Evolutionary conservation across 768 basidiomycete genomes (phyloP).

Genomic region (Mycena leptocephala): DNA sequence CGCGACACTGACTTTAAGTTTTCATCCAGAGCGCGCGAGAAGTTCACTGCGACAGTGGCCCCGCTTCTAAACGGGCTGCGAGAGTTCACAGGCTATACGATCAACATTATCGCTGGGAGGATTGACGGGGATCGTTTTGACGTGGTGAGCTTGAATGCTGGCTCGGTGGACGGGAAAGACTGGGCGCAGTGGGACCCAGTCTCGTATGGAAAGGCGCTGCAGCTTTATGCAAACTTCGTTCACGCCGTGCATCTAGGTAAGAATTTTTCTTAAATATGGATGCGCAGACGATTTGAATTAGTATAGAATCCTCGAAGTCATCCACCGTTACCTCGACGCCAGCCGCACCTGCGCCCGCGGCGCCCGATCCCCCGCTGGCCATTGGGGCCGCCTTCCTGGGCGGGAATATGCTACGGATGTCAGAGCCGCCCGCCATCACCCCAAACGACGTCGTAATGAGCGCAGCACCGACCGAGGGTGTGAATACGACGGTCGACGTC

Average conservation of each 20-base stretch:
- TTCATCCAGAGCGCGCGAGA: background rate
- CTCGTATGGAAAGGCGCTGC: background rate
- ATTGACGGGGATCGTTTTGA: background rate
- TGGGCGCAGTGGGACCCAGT: background rate
- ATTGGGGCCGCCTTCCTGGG: too few species aligned
- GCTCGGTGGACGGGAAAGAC: background rate
- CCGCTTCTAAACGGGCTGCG: background rate
- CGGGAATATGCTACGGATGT: too few species aligned
- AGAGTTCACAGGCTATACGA: background rate
- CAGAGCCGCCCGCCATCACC: too few species aligned
- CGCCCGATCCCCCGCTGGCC: too few species aligned
- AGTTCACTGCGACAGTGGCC: background rate
- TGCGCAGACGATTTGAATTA: too few species aligned
- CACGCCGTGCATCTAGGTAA: background rate
- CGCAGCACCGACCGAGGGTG: too few species aligned
- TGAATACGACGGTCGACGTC: too few species aligned
- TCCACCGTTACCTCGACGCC: too few species aligned
- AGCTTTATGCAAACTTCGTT: background rate
- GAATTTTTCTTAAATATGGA: too few species aligned
- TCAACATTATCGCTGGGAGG: background rate
- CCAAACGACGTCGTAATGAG: too few species aligned
- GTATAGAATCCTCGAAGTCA: too few species aligned
- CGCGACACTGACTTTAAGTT: background rate
- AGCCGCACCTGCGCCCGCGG: too few species aligned
- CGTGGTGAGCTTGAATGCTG: background rate